These are phyloP conservation scores for Cyclotella baltica DNA, from an alignment of 108 stramenopile genomes.

Conservation along the genomic window DNA sequence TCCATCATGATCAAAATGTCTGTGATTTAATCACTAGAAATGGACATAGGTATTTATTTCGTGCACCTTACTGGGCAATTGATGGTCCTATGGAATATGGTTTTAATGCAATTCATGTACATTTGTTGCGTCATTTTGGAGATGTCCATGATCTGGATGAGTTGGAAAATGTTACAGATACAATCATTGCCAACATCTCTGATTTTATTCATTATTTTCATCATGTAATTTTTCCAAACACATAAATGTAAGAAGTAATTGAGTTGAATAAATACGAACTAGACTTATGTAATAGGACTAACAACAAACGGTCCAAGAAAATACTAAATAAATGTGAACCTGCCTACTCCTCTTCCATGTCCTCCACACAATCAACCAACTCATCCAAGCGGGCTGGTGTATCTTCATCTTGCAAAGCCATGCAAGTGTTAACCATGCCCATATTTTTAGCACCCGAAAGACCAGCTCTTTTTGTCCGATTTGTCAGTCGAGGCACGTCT, in stretches of 20 bases:
- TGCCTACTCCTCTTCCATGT: neutral
- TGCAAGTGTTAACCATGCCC: neutral
- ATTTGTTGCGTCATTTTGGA: slow-evolving; percentile 14
- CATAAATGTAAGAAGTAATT: neutral
- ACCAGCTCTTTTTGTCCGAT: neutral
- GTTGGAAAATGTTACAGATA: slow-evolving; percentile 18
- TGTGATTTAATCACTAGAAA: slow-evolving; percentile 1
- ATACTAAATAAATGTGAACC: too few species aligned
- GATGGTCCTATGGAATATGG: slow-evolving; percentile 39
- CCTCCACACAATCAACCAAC: neutral
- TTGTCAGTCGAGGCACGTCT: neutral
- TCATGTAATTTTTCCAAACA: slow-evolving; percentile 16
- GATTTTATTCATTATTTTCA: neutral
- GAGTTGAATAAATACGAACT: too few species aligned
- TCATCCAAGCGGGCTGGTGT: neutral
- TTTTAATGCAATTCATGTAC: slow-evolving; percentile 27
- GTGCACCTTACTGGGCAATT: slow-evolving; percentile 26
- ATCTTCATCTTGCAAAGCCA: neutral
- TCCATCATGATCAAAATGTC: slow-evolving; percentile 21
- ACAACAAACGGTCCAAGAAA: too few species aligned
- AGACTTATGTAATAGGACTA: too few species aligned
- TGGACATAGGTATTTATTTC: slow-evolving; percentile 25
- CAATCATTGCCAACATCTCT: slow-evolving; percentile 10
- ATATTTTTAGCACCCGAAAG: neutral
- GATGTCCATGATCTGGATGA: slow-evolving; percentile 12